These are phyloP conservation scores for Aphanomyces euteiches DNA, from an alignment of 352 stramenopile species.

Conservation along the genomic window DNA sequence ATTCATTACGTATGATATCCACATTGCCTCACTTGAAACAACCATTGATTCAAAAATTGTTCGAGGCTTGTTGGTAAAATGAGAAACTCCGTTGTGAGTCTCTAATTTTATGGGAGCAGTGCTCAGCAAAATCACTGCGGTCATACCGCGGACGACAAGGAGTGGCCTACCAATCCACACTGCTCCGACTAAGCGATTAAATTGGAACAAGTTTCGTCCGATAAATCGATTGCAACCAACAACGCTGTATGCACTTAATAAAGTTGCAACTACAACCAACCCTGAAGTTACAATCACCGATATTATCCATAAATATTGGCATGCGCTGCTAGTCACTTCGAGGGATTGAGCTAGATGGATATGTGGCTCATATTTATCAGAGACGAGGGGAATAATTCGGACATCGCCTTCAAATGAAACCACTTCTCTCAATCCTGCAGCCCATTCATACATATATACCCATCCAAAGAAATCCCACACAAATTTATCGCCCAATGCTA, in stretches of 20 bases:
- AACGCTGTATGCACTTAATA: not conserved
- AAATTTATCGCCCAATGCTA: not conserved
- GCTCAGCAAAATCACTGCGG: slow-evolving; percentile 4
- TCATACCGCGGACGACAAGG: not conserved
- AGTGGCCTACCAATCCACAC: slow-evolving; percentile 11
- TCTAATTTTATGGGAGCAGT: not conserved
- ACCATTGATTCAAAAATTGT: not conserved
- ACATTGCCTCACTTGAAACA: slow-evolving; percentile 2
- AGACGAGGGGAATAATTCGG: slow-evolving; percentile 1
- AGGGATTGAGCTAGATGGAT: not conserved
- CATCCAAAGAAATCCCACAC: slow-evolving; percentile 22
- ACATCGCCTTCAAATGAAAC: slow-evolving; percentile 20
- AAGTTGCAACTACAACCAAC: not conserved
- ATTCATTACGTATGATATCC: not conserved
- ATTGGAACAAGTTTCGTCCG: slow-evolving; percentile 3
- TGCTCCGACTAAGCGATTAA: slow-evolving; percentile 2
- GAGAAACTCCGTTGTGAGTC: not conserved
- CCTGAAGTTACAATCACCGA: not conserved
- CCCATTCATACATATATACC: slow-evolving; percentile 21
- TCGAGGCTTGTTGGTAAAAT: not conserved
- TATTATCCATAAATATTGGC: slow-evolving; percentile 4
- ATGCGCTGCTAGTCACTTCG: not conserved
- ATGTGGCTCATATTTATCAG: not conserved
- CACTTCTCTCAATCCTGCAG: not conserved
- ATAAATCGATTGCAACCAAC: not conserved